Evolutionary conservation across 2,329 filamentous ascomycete genomes (phyloP).

Genomic region (Microdochium paspali): DNA sequence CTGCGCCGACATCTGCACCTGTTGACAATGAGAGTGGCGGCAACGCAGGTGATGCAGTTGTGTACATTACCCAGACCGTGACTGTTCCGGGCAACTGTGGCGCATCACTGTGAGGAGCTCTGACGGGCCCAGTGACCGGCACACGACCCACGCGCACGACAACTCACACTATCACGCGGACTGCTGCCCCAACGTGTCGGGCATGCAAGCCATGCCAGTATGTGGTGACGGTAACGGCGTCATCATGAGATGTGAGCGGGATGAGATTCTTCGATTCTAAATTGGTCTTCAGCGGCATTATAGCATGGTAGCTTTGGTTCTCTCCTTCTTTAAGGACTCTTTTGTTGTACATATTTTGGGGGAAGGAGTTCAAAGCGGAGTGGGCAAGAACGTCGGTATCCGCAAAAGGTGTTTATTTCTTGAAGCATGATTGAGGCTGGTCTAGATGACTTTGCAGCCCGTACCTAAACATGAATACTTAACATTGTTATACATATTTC

Average conservation of each 20-base stretch:
- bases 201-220: background rate
- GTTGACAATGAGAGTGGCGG: slow-evolving; percentile 2
- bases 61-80: slow-evolving; percentile 17
- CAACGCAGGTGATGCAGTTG: slow-evolving; percentile 6
- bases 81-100: slow-evolving; percentile 15
- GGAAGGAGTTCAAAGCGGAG: too few relatives aligned
- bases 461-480: background rate
- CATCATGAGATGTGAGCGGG: too few relatives aligned
- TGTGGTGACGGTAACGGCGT: background rate
- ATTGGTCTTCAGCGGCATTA: background rate
- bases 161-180: background rate
- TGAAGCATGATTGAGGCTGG: background rate
- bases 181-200: background rate
- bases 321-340: background rate
- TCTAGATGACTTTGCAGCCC: background rate
- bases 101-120: slow-evolving; percentile 11
- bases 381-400: background rate
- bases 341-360: background rate
- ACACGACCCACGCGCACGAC: background rate
- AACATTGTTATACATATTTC: background rate
- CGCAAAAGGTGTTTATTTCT: background rate
- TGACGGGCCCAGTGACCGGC: background rate
- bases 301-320: background rate
- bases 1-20: slow-evolving; percentile 4
- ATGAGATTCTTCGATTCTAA: background rate